Evolutionary conservation across 176 grass and related monocot species (phyloP), one percentile per base, ranked within the genome.

Genomic region (Oryza australiensis): DNA sequence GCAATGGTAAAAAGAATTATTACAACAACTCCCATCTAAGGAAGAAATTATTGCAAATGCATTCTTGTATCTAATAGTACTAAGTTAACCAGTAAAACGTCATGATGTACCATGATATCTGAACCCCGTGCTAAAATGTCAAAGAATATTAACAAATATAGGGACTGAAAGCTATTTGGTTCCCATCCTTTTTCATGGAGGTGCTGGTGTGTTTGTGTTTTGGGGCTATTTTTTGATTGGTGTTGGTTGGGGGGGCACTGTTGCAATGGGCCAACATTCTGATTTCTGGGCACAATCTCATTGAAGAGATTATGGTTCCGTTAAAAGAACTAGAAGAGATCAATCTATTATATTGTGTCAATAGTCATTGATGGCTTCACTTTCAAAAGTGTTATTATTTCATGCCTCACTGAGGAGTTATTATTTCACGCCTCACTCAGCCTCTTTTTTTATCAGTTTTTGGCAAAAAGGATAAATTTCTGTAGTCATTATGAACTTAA

Each of bases 1-100:
- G 90, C 62, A 69, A 76, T 33, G 16, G 59, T 77, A 43, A 74
- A 76, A 62, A 70, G 64, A 62, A 78, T 57, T 64, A 42, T 82
- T 78, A 87, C 28, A 26, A 64, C 69, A 87, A 63, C 70, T 57
- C n/a, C 24, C 51, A 57, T 82, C 34, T 26, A 68, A 72, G 78
- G 51, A 55, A 82, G 45, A 18, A 62, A 80, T 30, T 20, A 45
- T 67, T 26, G 26, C 18, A 53, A 80, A 82, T 38, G 35, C 70
- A 68, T 73, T 86, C 29, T 66, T 73, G 4, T 53, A 30, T 46
- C 37, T 42, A 9, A 6, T 51, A 78, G 57, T 42, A 13, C 10
- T 51, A 78, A 66, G 40, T 68, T 35, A 28, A 38, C 74, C 22
- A 66, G 60, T 35, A 78, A 66, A 32, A 55, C 33, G 45, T 38